A percentile compares a stretch with the other conserved stretches of the same genome.
These are phyloP conservation scores for Talaromyces wortmannii DNA, from an alignment of 495 filamentous ascomycete genomes.

Conservation along the genomic window DNA sequence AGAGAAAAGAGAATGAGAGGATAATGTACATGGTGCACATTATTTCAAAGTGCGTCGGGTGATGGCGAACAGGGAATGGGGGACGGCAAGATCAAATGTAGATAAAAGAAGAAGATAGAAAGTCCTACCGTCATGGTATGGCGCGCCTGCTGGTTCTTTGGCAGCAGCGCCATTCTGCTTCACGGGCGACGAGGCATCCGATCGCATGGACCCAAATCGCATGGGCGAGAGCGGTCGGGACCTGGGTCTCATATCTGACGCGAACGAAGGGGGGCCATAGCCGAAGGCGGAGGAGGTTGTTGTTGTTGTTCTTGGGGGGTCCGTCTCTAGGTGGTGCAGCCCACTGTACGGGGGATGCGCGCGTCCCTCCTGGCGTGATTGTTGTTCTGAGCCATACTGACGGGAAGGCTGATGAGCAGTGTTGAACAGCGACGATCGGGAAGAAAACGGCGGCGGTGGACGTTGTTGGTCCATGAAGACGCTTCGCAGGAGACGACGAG, in stretches of 20 bases:
- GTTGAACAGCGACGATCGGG: constrained; percentile 18
- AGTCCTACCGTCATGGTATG: constrained; percentile 25
- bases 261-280: constrained; percentile 13
- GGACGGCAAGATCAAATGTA: too few relatives aligned
- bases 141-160: constrained; percentile 7
- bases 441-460: constrained; percentile 2
- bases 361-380: constrained; percentile 5
- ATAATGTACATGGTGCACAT: too few relatives aligned
- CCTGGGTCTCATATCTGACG: constrained; percentile 1
- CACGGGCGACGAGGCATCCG: constrained; percentile 12
- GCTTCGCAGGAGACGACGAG: neutral
- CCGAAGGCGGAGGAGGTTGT: constrained; percentile 16
- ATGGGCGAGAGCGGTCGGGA: constrained; percentile 11
- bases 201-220: constrained; percentile 12
- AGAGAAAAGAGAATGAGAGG: too few relatives aligned
- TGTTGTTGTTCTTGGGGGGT: constrained; percentile 16
- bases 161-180: constrained; percentile 14
- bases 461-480: neutral
- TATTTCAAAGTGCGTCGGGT: too few relatives aligned
- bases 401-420: constrained; percentile 16
- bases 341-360: constrained; percentile 13
- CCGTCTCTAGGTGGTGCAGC: constrained; percentile 14
- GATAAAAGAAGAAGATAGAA: constrained; percentile 3
- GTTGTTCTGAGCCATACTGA: constrained; percentile 6
- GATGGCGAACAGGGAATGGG: too few relatives aligned